Conservation (phyloP, 106 monocot species). For the Dactylorhiza incarnata region DNA sequence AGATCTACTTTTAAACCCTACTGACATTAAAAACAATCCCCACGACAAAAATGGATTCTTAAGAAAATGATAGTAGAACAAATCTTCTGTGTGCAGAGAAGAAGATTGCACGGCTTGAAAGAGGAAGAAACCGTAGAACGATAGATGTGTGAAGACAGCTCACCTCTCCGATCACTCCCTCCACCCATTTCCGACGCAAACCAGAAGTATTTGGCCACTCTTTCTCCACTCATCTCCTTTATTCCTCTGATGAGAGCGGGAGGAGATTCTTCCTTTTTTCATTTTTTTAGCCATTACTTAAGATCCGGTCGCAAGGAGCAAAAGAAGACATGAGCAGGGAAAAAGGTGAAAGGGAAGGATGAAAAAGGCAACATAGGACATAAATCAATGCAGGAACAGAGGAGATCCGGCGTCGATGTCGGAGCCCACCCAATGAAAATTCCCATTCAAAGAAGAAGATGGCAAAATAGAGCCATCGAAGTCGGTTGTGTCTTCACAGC, state of each 20-base stretch:
- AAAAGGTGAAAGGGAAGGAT: neutral
- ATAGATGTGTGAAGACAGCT: neutral
- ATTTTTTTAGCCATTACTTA: neutral
- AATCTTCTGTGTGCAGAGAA: neutral
- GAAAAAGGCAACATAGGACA: neutral
- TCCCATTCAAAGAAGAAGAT: neutral
- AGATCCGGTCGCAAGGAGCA: neutral
- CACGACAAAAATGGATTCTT: neutral
- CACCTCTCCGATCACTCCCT: neutral
- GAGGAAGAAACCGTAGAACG: neutral
- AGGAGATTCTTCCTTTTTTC: conserved; percentile 2
- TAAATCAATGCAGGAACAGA: neutral
- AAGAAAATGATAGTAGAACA: no score
- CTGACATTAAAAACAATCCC: neutral
- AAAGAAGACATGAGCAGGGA: neutral
- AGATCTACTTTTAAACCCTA: neutral
- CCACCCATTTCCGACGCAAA: neutral
- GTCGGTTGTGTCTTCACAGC: neutral
- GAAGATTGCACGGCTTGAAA: no score
- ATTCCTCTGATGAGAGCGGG: neutral
- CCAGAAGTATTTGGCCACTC: neutral
- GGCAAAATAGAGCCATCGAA: neutral
- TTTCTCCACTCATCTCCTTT: neutral
- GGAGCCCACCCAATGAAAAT: neutral
- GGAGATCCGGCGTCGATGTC: neutral